Percentiles rank a stretch among this genome's conserved stretches.
Evolutionary conservation across 2,329 filamentous ascomycete species (phyloP).

Genomic region (Tolypocladium ophioglossoides): DNA sequence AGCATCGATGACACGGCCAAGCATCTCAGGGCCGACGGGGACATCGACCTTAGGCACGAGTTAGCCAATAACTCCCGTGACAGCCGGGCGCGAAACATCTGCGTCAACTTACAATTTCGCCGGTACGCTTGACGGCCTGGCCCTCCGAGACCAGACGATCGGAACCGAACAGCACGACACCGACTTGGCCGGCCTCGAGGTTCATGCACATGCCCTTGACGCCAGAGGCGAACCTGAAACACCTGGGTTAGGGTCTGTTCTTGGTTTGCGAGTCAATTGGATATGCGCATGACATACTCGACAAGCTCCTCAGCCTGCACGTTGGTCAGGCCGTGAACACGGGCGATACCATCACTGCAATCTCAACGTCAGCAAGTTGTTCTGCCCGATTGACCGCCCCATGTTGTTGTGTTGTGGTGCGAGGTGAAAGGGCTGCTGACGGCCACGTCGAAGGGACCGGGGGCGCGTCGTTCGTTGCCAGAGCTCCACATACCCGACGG

Average conservation of each 20-base stretch:
- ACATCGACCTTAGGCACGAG: slow-evolving; percentile 69
- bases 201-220: slow-evolving; percentile 99
- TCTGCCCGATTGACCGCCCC: not conserved
- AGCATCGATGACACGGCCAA: slow-evolving; percentile 97
- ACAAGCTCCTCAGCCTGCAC: slow-evolving; percentile 99
- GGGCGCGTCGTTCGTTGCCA: slow-evolving; percentile 1
- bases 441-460: not conserved
- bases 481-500: slow-evolving; percentile 75
- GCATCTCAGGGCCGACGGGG: slow-evolving; percentile 82
- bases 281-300: slow-evolving; percentile 59
- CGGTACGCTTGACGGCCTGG: slow-evolving; percentile 99
- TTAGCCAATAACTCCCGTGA: slow-evolving; percentile 11
- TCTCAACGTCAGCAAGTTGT: slow-evolving; percentile 20
- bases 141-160: slow-evolving; percentile 99
- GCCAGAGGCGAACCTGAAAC: slow-evolving; percentile 87
- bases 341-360: slow-evolving; percentile 96
- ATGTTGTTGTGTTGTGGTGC: not conserved
- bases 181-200: slow-evolving; percentile 99
- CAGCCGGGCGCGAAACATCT: not conserved
- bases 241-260: slow-evolving; percentile 9
- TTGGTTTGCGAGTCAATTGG: not conserved
- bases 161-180: slow-evolving; percentile 99
- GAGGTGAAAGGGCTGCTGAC: not conserved
- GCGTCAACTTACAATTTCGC: slow-evolving; percentile 75
- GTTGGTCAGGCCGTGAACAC: slow-evolving; percentile 99